Base-by-base conservation (phyloP, 2,329 filamentous ascomycete genomes). In the Aspergillus latus region DNA sequence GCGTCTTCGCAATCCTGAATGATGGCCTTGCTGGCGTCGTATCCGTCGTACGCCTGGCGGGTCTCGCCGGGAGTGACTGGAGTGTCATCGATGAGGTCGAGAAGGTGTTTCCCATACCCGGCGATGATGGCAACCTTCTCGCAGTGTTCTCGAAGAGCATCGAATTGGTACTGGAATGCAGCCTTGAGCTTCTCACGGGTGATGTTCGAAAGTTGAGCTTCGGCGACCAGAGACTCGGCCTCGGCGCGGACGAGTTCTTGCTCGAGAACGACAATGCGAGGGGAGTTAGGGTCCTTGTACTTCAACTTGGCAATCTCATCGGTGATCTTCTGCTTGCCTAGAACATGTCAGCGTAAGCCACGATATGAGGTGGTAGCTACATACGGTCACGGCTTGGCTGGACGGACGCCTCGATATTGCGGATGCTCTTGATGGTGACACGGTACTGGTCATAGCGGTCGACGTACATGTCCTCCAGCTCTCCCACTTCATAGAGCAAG, bases 361-460 rank as follows among this genome's bases (percentile, higher is more conserved):
- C 15, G 29, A 11, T 9, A 43, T 2, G 11, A 49, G 4, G 37
- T 30, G 8, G 45, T 11, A 3, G 36, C 29, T 10, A 34, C 55
- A 79, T 80, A 94, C 94, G 90, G 78, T 99, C 94, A 78, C 94
- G 86, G 81, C 92, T 97, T 55, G 94, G 94, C 78, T 99, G 94
- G 49, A 99, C 94, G 21, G 93, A 97, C 58, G 93, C 92, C 77
- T 99, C 94, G 63, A 99, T 99, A 78, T 99, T 99, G 69, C 94
- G 89, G 71, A 99, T 96, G 75, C 92, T 96, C 88, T 99, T 99
- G 79, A 99, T 96, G 52, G 94, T 99, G 56, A 99, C 89, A 71
- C 94, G 91, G 81, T 97, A 99, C 78, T 99, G 94, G 76, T 99
- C 94, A 77, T 99, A 99, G 70, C 92, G 90, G 76, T 99, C 94